These are phyloP conservation scores for Backusella psychrophila DNA, from an alignment of 192 early-diverging fungal genomes.

Conservation along the genomic window DNA sequence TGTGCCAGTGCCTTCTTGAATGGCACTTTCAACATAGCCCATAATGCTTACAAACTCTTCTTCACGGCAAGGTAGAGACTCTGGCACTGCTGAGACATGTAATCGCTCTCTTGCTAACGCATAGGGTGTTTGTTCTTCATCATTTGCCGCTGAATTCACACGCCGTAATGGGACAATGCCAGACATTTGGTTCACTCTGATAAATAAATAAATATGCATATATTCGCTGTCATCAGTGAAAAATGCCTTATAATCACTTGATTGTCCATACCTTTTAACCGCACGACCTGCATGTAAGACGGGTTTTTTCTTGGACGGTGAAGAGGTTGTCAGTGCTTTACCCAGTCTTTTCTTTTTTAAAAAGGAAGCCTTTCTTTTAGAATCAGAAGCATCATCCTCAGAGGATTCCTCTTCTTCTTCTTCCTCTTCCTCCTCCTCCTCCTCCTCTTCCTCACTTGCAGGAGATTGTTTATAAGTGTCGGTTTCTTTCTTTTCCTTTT, in stretches of 20 bases:
- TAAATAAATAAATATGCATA: no score
- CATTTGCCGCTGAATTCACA: background rate
- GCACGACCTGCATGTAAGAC: background rate
- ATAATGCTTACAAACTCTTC: slow-evolving; percentile 85
- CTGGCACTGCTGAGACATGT: slow-evolving; percentile 89
- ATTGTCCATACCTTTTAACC: background rate
- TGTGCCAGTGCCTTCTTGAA: slow-evolving; percentile 80
- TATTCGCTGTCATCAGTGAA: background rate
- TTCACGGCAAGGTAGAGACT: slow-evolving; percentile 91
- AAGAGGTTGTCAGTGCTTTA: background rate
- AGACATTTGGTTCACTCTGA: slow-evolving; percentile 9
- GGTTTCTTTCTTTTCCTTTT: background rate
- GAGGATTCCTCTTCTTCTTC: background rate
- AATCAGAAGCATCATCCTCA: background rate
- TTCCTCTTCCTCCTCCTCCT: background rate
- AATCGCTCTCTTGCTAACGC: slow-evolving; percentile 71
- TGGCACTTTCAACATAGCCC: slow-evolving; percentile 67
- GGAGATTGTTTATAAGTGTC: no score
- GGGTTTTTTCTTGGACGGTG: background rate
- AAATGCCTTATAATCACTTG: background rate
- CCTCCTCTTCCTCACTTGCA: background rate
- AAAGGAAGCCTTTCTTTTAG: background rate
- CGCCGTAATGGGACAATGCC: background rate
- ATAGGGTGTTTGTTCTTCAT: slow-evolving; percentile 40
- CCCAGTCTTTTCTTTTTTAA: slow-evolving; percentile 1